A percentile compares a stretch with the other conserved stretches of the same genome.
phyloP scores from a whole-genome alignment of 2,329 filamentous ascomycete genomes.

The Colletotrichum spaethianum region DNA sequence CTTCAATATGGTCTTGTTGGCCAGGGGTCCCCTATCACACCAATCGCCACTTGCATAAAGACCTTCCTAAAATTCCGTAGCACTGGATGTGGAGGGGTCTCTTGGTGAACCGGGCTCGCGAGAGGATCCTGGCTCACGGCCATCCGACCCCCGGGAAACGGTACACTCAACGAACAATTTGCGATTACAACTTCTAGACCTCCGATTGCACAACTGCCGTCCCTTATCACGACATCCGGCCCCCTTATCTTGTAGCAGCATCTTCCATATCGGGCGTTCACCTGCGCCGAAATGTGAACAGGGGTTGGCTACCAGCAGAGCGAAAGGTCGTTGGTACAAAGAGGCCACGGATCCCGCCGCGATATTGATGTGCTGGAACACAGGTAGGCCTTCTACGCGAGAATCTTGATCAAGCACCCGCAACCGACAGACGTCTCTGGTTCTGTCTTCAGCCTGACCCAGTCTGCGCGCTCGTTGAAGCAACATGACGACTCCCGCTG shows the following conservation, averaged over 20 bases:
- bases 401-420: neutral
- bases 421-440: neutral
- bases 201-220: conserved; percentile 22
- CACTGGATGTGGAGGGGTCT: neutral
- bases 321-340: conserved; percentile 6
- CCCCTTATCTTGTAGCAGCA: neutral
- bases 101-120: neutral
- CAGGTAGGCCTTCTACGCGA: neutral
- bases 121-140: neutral
- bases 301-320: neutral
- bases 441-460: neutral
- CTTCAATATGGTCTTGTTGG: neutral
- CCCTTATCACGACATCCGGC: conserved; percentile 15
- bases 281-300: neutral
- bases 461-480: neutral
- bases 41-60: neutral
- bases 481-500: neutral
- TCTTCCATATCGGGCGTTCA: neutral
- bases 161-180: neutral
- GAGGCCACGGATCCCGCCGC: neutral
- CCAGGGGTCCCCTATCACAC: conserved; percentile 12
- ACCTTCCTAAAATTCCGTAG: conserved; percentile 26
- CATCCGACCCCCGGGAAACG: neutral
- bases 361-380: neutral
- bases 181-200: neutral